A percentile compares a stretch with the other conserved stretches of the same genome.
Conservation (phyloP, 2,329 filamentous ascomycete genomes). For the Monilinia aucupariae region DNA sequence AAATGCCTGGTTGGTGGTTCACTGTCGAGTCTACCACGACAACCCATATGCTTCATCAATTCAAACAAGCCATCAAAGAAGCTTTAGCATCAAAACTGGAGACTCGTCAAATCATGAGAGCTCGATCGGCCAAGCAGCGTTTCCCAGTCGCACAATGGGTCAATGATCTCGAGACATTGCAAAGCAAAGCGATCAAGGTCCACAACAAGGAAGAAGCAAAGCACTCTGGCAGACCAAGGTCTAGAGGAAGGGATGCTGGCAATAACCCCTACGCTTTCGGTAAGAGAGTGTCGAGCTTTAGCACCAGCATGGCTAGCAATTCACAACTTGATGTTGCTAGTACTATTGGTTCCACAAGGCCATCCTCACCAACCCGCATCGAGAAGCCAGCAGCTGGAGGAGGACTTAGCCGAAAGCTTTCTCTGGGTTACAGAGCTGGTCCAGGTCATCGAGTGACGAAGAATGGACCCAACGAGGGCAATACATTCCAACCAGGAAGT, state of each 20-base stretch:
- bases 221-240: constrained; percentile 15
- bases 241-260: constrained; percentile 14
- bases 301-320: constrained; percentile 9
- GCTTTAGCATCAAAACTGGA: constrained; percentile 53
- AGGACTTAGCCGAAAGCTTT: constrained; percentile 14
- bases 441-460: constrained; percentile 15
- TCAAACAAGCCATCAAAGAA: constrained; percentile 57
- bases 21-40: constrained; percentile 61
- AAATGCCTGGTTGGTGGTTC: constrained; percentile 69
- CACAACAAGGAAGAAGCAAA: constrained; percentile 15
- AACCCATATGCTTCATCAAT: constrained; percentile 58
- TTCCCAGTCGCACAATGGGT: constrained; percentile 65
- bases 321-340: constrained; percentile 17
- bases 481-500: neutral
- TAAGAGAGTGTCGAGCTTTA: constrained; percentile 15
- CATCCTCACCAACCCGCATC: constrained; percentile 3
- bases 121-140: constrained; percentile 57
- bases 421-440: constrained; percentile 15
- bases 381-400: constrained; percentile 13
- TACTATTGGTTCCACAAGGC: constrained; percentile 5
- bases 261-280: neutral
- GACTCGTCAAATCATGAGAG: constrained; percentile 57
- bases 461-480: neutral
- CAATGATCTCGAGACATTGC: constrained; percentile 57
- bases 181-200: constrained; percentile 51